Evolutionary conservation across 2,329 filamentous ascomycete species (phyloP), one percentile per base, ranked within the genome.

Genomic region (Thelonectria olida): DNA sequence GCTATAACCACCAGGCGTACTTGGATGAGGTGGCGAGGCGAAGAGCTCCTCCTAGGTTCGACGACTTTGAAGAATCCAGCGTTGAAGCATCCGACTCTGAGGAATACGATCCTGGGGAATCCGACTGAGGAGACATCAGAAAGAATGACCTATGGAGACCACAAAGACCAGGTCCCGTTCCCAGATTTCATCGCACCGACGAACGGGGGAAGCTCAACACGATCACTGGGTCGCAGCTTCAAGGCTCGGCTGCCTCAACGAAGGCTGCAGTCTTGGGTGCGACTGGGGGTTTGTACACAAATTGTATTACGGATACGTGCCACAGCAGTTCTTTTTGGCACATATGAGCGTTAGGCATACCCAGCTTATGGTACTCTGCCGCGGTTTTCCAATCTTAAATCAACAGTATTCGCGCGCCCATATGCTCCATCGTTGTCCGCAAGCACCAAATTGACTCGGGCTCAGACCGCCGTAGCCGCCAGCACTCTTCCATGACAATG

Each of bases 401-500:
- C 12, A 60, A 50, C 27, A 60, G 44, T 36, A 60, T 50, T 17
- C 57, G 36, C 13, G 20, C 27, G 1, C 19, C 13, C 36, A 50
- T 60, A 22, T 55, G 57, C 4, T 60, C 27, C 57, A 60, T 55
- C 7, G 57, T 50, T 9, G 57, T 60, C 38, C 44, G 51, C 57
- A 42, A 60, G 17, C 57, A 60, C 57, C 51, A 60, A 28, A 17
- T 13, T 1, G 19, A 20, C 34, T 50, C 57, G 7, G 51, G 17
- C 6, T 55, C 55, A 19, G 42, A 31, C 20, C 36, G 44, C 28
- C 44, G 44, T 2, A 60, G 7, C 51, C 36, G 17, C 50, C 57
- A 60, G 19, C 57, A 60, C 36, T 60, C 50, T 45, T 60, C 57
- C 57, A 55, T 60, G 0, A 60, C 51, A 44, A 60, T 55, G 12